Conservation (phyloP, 768 basidiomycete species). For the Lactarius tabidus region DNA sequence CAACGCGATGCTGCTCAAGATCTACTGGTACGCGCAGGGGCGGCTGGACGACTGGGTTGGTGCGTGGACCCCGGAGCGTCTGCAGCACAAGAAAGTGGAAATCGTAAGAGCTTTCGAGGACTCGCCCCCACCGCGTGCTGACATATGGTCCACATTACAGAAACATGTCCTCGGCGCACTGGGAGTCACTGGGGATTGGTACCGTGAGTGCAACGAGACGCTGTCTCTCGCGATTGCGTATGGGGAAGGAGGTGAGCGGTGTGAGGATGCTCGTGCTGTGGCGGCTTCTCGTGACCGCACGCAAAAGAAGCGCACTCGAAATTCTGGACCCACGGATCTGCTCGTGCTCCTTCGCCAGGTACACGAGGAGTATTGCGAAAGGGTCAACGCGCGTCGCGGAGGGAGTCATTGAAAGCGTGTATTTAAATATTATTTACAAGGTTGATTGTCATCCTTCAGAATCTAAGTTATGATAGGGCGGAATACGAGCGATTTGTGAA, state of each 20-base stretch:
- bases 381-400: neutral
- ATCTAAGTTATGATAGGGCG: too few relatives aligned
- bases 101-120: constrained; percentile 2
- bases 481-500: too few relatives aligned
- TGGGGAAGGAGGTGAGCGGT: constrained; percentile 11
- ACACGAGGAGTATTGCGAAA: constrained; percentile 16
- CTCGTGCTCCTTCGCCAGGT: constrained; percentile 13
- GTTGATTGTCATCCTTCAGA: neutral
- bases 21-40: constrained; percentile 19
- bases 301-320: constrained; percentile 9
- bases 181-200: constrained; percentile 19
- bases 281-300: constrained; percentile 17
- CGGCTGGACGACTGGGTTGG: constrained; percentile 14
- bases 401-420: neutral
- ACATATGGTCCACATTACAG: neutral
- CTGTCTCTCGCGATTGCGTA: constrained; percentile 17
- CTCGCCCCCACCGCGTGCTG: neutral
- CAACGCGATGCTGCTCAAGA: constrained; percentile 15
- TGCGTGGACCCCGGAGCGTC: constrained; percentile 5
- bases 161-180: constrained; percentile 14
- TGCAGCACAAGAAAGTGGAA: constrained; percentile 10
- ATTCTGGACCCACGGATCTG: constrained; percentile 13
- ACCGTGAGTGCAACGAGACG: constrained; percentile 20
- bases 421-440: neutral
- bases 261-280: constrained; percentile 14